Conservation (phyloP, 1,139 yeast genomes). For the Yamadazyma sp. region DNA sequence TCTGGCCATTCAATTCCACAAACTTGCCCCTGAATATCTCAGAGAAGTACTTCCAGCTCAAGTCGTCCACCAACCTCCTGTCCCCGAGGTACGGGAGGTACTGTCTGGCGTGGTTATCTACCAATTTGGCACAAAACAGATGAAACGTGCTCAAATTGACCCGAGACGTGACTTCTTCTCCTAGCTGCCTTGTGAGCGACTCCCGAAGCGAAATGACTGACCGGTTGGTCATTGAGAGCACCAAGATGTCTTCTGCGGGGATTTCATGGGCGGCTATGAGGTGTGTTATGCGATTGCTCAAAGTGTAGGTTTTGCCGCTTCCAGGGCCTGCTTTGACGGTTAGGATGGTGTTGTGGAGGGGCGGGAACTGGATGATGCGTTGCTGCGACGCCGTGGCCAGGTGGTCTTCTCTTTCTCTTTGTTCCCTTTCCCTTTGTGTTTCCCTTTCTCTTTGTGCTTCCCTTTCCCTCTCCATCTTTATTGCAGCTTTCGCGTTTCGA, state of each 20-base stretch:
- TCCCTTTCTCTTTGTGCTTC: too few relatives aligned
- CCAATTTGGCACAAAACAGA: conserved; percentile 52
- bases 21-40: conserved; percentile 29
- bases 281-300: conserved; percentile 54
- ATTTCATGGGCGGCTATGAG: conserved; percentile 39
- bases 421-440: not conserved
- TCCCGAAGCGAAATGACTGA: conserved; percentile 56
- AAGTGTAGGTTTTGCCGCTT: conserved; percentile 69
- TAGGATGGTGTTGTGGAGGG: conserved; percentile 37
- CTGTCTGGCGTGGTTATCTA: conserved; percentile 37
- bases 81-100: conserved; percentile 23
- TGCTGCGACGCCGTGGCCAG: conserved; percentile 40
- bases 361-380: conserved; percentile 34
- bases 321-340: conserved; percentile 72
- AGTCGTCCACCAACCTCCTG: conserved; percentile 48
- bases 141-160: conserved; percentile 62
- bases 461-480: not conserved
- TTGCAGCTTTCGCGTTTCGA: too few relatives aligned
- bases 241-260: conserved; percentile 55
- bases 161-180: conserved; percentile 26
- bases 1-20: conserved; percentile 22
- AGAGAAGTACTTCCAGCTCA: conserved; percentile 49
- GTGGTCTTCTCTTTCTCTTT: too few relatives aligned
- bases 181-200: conserved; percentile 35
- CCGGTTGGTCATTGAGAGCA: conserved; percentile 69